Conservation (phyloP, 1,284 basidiomycete genomes). For the Phellopilus nigrolimitatus region DNA sequence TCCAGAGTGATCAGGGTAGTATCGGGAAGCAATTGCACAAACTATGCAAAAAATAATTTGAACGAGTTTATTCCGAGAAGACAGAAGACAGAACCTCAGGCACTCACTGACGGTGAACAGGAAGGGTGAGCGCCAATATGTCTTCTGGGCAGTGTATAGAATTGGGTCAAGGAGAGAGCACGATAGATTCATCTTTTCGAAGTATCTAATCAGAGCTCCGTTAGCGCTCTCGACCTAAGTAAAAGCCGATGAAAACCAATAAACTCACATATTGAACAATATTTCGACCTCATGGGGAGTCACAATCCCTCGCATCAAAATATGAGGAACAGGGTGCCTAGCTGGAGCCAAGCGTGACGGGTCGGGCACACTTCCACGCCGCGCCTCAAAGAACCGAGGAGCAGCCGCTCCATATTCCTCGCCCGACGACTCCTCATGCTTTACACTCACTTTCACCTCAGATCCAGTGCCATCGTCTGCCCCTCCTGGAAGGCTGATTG, state of each 20-base stretch:
- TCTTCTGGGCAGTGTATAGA: constrained; percentile 71
- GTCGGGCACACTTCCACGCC: constrained; percentile 24
- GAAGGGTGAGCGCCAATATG: constrained; percentile 72
- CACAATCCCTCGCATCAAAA: constrained; percentile 67
- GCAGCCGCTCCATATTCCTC: constrained; percentile 16
- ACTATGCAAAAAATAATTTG: constrained; percentile 42
- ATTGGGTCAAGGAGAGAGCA: constrained; percentile 66
- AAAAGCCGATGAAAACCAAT: background rate
- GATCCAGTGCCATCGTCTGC: no score
- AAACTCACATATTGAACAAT: constrained; percentile 70
- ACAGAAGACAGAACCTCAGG: background rate
- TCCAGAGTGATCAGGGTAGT: constrained; percentile 57
- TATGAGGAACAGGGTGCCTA: constrained; percentile 57
- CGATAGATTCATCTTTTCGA: constrained; percentile 70
- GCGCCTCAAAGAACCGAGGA: constrained; percentile 13
- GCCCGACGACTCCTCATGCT: constrained; percentile 6
- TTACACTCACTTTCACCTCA: background rate
- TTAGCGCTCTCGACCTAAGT: constrained; percentile 12
- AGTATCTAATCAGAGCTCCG: constrained; percentile 46
- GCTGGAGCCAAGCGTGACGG: constrained; percentile 28
- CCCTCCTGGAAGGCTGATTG: no score
- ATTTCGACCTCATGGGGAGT: constrained; percentile 68
- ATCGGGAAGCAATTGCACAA: constrained; percentile 73
- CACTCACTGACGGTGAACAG: constrained; percentile 77
- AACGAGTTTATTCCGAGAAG: background rate